These are phyloP conservation scores for Vachellia collinsii DNA, from an alignment of 306 rosid species.

Conservation along the genomic window DNA sequence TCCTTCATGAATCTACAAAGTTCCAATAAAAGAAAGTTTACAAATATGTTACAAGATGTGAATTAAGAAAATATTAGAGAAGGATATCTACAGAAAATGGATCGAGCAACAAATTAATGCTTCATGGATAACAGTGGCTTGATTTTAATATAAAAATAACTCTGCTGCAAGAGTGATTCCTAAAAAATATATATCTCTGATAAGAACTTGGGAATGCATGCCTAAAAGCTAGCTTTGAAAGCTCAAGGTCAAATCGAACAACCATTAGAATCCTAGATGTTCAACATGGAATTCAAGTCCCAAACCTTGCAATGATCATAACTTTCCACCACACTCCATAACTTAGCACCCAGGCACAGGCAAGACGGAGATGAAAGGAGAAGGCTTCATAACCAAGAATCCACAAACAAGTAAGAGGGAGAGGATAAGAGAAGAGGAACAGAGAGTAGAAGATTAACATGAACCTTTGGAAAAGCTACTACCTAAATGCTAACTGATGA, in stretches of 20 bases:
- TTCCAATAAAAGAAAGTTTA: neutral
- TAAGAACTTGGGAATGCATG: neutral
- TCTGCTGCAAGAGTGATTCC: neutral
- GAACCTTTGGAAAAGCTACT: neutral
- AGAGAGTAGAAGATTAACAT: neutral
- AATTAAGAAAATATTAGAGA: slow-evolving; percentile 20
- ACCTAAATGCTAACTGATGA: neutral
- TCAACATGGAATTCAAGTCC: neutral
- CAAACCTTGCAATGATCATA: neutral
- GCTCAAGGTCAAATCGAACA: neutral
- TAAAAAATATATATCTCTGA: neutral
- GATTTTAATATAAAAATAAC: neutral
- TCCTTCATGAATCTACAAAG: slow-evolving; percentile 57
- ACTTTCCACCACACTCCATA: neutral
- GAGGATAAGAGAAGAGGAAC: neutral
- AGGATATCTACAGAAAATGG: neutral
- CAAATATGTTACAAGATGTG: neutral
- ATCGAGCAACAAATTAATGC: neutral
- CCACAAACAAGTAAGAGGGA: neutral
- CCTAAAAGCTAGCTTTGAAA: neutral
- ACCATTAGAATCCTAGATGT: neutral
- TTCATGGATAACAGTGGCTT: neutral
- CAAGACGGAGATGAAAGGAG: neutral
- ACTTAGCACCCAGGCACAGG: neutral
- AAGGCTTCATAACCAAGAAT: neutral